phyloP scores from a whole-genome alignment of 495 filamentous ascomycete genomes.

The Cercophora newfieldiana region DNA sequence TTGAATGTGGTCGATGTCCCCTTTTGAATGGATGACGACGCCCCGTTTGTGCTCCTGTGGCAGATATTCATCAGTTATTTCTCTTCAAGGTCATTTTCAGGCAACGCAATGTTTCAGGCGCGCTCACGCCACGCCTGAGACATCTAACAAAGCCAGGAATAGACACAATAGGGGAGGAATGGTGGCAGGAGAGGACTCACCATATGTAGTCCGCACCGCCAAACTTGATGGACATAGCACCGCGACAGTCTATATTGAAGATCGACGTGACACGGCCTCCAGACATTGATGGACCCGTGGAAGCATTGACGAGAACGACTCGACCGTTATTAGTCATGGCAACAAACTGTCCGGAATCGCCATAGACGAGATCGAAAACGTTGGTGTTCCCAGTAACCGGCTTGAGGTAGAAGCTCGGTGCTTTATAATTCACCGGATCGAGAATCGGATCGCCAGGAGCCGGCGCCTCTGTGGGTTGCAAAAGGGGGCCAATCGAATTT shows the following conservation, averaged over 20 bases:
- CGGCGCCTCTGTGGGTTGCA: conserved; percentile 7
- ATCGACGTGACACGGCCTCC: conserved; percentile 5
- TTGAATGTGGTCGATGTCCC: neutral
- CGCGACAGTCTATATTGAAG: conserved; percentile 19
- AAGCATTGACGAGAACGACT: neutral
- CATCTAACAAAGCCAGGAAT: too few species aligned
- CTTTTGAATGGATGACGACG: neutral
- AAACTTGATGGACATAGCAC: conserved; percentile 7
- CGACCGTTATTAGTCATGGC: conserved; percentile 6
- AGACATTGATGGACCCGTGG: neutral
- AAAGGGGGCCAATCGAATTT: conserved; percentile 9
- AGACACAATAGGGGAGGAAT: too few species aligned
- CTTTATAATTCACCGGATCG: neutral
- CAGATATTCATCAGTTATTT: too few species aligned
- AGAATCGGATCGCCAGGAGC: conserved; percentile 6
- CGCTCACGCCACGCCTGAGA: too few species aligned
- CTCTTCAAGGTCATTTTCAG: too few species aligned
- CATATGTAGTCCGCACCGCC: conserved; percentile 7
- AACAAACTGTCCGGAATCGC: neutral
- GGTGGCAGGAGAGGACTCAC: too few species aligned
- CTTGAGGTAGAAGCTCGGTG: conserved; percentile 10
- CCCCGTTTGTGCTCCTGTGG: conserved; percentile 3
- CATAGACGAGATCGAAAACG: neutral
- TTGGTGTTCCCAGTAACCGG: neutral
- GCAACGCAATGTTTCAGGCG: too few species aligned